phyloP scores from a whole-genome alignment of 129 eudicot species.

The Chrysanthemum seticuspe region DNA sequence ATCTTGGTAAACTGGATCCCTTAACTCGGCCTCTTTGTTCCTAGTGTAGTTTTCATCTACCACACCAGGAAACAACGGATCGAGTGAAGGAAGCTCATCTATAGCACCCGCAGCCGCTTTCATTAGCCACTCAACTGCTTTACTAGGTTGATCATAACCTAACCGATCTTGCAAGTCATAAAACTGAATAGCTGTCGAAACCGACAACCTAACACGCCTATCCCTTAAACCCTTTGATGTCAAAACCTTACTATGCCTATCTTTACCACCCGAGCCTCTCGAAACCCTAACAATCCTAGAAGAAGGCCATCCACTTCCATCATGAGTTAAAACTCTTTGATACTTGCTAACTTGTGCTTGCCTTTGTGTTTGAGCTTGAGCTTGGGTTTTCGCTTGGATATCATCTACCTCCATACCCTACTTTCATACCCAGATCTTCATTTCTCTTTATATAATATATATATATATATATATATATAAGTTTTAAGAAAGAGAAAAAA shows the following conservation, averaged over 20 bases:
- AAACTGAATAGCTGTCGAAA: conserved; percentile 75
- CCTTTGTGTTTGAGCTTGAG: too few species aligned
- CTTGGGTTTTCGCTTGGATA: conserved; percentile 33
- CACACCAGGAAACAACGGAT: conserved; percentile 46
- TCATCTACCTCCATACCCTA: conserved; percentile 75
- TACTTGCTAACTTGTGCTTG: conserved; percentile 35
- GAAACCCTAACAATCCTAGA: conserved; percentile 91
- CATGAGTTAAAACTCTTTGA: conserved; percentile 29
- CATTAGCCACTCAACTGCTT: conserved; percentile 88
- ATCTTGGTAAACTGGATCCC: conserved; percentile 32
- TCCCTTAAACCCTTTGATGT: conserved; percentile 82
- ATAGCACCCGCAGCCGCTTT: conserved; percentile 69
- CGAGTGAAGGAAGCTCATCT: conserved; percentile 59
- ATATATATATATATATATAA: background rate
- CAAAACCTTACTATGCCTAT: conserved; percentile 81
- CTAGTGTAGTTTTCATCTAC: background rate
- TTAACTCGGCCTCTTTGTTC: background rate
- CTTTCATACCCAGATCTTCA: conserved; percentile 43
- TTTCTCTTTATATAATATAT: conserved; percentile 22
- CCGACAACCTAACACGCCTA: conserved; percentile 75
- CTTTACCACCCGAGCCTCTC: conserved; percentile 82
- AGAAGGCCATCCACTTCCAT: conserved; percentile 54
- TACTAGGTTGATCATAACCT: conserved; percentile 85
- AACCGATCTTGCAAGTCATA: conserved; percentile 84
- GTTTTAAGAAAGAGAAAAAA: conserved; percentile 23